These are phyloP conservation scores for Mariannaea sp. DNA, from an alignment of 2,329 filamentous ascomycete genomes.

Conservation along the genomic window DNA sequence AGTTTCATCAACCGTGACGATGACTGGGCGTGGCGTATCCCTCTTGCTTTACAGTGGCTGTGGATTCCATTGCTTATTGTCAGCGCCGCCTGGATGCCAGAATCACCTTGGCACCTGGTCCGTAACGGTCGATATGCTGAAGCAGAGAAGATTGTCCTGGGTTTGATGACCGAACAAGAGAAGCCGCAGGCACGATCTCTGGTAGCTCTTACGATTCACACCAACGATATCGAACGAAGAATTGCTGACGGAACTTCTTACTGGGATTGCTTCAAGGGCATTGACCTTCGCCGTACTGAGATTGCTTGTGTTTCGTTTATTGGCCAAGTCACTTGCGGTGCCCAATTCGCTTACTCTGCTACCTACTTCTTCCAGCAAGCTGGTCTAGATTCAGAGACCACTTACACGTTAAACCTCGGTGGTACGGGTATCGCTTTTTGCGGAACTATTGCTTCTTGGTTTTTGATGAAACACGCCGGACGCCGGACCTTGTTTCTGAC, in stretches of 20 bases:
- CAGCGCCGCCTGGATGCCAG: constrained; percentile 35
- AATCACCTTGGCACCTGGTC: constrained; percentile 46
- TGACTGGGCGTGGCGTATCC: constrained; percentile 50
- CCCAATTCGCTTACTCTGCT: not conserved
- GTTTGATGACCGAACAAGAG: constrained; percentile 32
- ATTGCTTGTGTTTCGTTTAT: not conserved
- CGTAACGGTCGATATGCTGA: constrained; percentile 40
- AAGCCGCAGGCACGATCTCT: constrained; percentile 15
- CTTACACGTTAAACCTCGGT: constrained; percentile 18
- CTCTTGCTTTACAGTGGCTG: constrained; percentile 51
- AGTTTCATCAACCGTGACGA: constrained; percentile 41
- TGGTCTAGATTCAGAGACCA: not conserved
- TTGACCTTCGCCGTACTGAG: constrained; percentile 8
- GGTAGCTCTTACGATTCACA: constrained; percentile 51
- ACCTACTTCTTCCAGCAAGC: constrained; percentile 7
- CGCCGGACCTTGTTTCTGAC: constrained; percentile 45
- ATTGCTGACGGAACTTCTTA: not conserved
- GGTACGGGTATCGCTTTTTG: constrained; percentile 9
- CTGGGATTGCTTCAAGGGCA: constrained; percentile 6
- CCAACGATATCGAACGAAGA: constrained; percentile 21
- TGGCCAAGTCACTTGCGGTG: not conserved
- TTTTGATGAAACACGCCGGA: constrained; percentile 42
- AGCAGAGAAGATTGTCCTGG: constrained; percentile 23
- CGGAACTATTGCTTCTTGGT: constrained; percentile 47
- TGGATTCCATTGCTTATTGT: constrained; percentile 38